Base-by-base conservation (phyloP, 768 basidiomycete genomes). In the Tricholoma sp. region DNA sequence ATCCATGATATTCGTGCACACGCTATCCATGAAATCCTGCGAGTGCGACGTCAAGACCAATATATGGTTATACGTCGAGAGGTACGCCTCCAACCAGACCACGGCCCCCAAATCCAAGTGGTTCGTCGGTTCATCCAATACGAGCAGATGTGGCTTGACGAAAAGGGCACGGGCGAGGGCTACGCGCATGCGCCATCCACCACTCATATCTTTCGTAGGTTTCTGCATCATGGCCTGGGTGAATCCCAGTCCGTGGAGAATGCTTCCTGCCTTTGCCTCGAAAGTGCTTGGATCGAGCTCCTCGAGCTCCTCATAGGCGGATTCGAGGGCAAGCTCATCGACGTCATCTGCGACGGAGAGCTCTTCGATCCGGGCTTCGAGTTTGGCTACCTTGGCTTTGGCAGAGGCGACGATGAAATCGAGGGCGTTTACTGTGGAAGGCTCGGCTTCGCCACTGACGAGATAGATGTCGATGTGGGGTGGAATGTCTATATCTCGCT, bases 171-270 rank as follows among this genome's bases (percentile, higher is more conserved):
- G 82, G 33, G 96, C 96, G 37, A 99, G 88, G 12, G 96, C 90
- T 54, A 99, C 96, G 70, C 96, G 86, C 96, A 99, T 99, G 52
- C 96, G 83, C 96, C 96, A 99, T 65, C 96, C 96, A 82, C 96
- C 96, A 66, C 85, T 88, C 96, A 99, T 99, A 70, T 99, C 96
- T 75, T 93, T 96, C 31, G 96, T 99, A 3, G 94, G 89, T 72
- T 88, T 91, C 71, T 82, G 82, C 95, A 98, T 97, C 96, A 98
- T 98, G 53, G 76, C 68, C 64, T 81, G 82, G 49, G 80, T 78
- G 76, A 99, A 99, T 13, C 96, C 96, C 37, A 99, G 84, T 84
- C 96, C 97, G 65, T 96, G 91, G n/a, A 98, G 82, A 63, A 99
- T 96, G 62, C 90, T 90, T 52, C 89, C 90, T 1, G 97, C 96